phyloP scores from a whole-genome alignment of 306 rosid genomes.

The Trifolium dubium region DNA sequence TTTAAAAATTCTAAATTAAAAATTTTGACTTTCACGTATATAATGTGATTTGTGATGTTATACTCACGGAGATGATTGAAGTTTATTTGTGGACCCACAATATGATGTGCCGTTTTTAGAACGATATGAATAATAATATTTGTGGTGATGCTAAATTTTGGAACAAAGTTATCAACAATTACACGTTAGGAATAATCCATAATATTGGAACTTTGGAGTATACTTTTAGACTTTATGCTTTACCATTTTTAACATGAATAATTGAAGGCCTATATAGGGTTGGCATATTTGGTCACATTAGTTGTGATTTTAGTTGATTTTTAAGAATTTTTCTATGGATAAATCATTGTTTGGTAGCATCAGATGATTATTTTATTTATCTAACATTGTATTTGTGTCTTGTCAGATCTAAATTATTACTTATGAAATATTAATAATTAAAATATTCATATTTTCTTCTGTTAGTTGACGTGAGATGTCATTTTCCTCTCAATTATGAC shows the following conservation, averaged over 20 bases:
- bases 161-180: conserved; percentile 24
- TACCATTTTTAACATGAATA: background rate
- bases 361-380: background rate
- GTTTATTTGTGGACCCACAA: conserved; percentile 1
- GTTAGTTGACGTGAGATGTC: conserved; percentile 1
- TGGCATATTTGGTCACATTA: background rate
- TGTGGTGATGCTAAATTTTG: conserved; percentile 23
- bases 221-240: conserved; percentile 11
- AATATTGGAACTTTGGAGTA: conserved; percentile 9
- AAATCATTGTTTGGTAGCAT: too few relatives aligned
- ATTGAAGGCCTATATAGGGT: background rate
- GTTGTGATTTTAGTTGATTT: background rate
- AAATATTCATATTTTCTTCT: background rate
- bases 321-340: too few relatives aligned
- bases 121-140: background rate
- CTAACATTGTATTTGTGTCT: background rate
- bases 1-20: too few relatives aligned
- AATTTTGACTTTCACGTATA: too few relatives aligned
- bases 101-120: background rate
- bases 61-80: background rate
- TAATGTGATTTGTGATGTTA: too few relatives aligned
- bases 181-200: conserved; percentile 42
- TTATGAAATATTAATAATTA: background rate
- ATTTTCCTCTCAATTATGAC: background rate
- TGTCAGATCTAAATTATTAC: background rate